Evolutionary conservation across 805 yeast genomes (phyloP).

Genomic region (Wickerhamiella dianesei): DNA sequence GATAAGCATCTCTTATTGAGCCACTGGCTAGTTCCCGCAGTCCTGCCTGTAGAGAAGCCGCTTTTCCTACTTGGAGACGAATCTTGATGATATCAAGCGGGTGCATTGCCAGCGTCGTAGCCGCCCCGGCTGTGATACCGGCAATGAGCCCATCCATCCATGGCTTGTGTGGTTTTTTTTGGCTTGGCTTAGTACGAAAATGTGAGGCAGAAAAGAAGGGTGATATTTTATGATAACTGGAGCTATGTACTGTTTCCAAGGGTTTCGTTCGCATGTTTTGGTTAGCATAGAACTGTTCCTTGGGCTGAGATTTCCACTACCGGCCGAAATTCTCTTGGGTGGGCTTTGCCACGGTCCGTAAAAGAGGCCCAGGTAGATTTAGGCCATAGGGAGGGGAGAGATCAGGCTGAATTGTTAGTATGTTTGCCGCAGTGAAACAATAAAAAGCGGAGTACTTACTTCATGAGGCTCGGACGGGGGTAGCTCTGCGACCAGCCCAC

Average conservation of each 20-base stretch:
- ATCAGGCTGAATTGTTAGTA: neutral
- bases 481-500: constrained; percentile 75
- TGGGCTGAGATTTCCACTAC: too few species aligned
- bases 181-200: too few species aligned
- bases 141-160: constrained; percentile 16
- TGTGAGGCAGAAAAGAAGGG: too few species aligned
- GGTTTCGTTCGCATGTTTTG: too few species aligned
- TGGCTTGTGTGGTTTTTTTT: neutral
- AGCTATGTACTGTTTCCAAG: too few species aligned
- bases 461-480: constrained; percentile 70
- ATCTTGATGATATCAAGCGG: constrained; percentile 82
- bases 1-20: constrained; percentile 33
- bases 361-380: too few species aligned
- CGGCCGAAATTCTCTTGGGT: too few species aligned
- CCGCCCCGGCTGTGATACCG: constrained; percentile 37
- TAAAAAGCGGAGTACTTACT: constrained; percentile 16
- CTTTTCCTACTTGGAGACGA: constrained; percentile 53
- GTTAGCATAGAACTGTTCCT: too few species aligned
- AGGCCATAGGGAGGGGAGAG: constrained; percentile 1
- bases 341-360: too few species aligned
- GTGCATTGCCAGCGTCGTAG: constrained; percentile 70
- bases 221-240: too few species aligned
- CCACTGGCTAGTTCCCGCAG: constrained; percentile 5
- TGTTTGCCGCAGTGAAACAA: neutral
- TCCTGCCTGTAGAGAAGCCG: constrained; percentile 6